Percentiles rank a stretch among this genome's conserved stretches.
Conservation (phyloP, 176 grass and related monocot genomes). For the Chrysopogon serrulatus region DNA sequence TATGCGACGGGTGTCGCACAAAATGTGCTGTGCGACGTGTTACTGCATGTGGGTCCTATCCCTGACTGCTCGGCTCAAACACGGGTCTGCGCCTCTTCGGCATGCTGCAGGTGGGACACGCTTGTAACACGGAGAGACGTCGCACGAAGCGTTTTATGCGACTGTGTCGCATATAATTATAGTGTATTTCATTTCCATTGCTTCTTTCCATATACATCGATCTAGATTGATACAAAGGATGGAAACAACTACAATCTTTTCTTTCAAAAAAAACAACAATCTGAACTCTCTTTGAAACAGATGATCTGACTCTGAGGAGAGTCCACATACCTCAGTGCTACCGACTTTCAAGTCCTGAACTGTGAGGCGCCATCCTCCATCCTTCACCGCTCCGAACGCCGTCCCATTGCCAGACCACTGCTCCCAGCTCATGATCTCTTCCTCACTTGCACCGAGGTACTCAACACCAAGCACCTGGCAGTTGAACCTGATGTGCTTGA, state of each 20-base stretch:
- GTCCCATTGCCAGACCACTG: conserved; percentile 66
- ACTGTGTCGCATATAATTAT: too few relatives aligned
- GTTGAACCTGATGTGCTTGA: conserved; percentile 65
- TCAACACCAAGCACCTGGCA: conserved; percentile 65
- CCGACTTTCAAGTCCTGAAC: conserved; percentile 55
- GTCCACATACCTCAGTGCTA: conserved; percentile 33
- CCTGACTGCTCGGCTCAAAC: too few relatives aligned
- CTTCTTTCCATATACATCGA: not conserved
- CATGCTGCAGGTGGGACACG: too few relatives aligned
- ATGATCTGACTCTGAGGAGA: not conserved
- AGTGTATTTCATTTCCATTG: not conserved
- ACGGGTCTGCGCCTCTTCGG: too few relatives aligned
- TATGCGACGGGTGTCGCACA: too few relatives aligned
- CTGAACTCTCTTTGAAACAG: not conserved
- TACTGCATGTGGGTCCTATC: too few relatives aligned
- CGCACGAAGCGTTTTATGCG: too few relatives aligned
- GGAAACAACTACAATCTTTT: not conserved
- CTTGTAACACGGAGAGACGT: too few relatives aligned
- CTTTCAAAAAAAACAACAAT: not conserved
- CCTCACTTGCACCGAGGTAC: conserved; percentile 53
- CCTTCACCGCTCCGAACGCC: conserved; percentile 44
- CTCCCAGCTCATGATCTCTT: conserved; percentile 64
- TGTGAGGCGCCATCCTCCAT: conserved; percentile 51
- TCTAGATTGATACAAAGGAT: not conserved
- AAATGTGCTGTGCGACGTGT: too few relatives aligned